Base-by-base conservation (phyloP, 805 yeast species). In the Ogataea wickerhamii region DNA sequence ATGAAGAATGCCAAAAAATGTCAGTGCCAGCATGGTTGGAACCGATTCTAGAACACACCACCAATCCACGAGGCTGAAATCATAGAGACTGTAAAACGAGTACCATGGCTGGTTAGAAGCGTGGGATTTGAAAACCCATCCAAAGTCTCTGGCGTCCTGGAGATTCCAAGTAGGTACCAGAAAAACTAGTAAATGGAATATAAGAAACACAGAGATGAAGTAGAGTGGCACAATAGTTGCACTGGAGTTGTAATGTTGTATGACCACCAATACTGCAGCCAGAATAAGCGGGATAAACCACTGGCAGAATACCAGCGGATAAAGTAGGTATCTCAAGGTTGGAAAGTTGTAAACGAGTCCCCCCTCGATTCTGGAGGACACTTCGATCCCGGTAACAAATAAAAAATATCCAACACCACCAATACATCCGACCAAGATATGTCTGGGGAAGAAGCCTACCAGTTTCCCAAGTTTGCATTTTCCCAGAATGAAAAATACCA, bases 331-430 rank as follows among this genome's bases (percentile, higher is more conserved):
- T 16, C 59, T 37, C 36, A 87, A 61, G 12, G 87, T 85, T 2
- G 63, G 71, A 52, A 66, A 56, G 41, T 78, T 72, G 56, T 87
- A 89, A 36, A 71, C 71, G 29, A 91, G 60, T 2, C 87, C 81
- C 3, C 86, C 85, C 34, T 86, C 85, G 22, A 86, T 61, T 41
- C 95, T 69, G 0, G 96, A 80, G n/a, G 87, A 74, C 1, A 93
- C 96, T 55, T 91, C 97, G 20, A 93, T 64, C 1, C 96, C 98
- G 0, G 98, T 93, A 1, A 86, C 81, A 2, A 88, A 67, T 34
- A 93, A 68, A 61, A 93, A 93, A 64, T 86, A 89, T 6, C 98
- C 98, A 34, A 93, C 98, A 54, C 98, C 98, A 27, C 98, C 98
- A 51, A 93, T 89, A 58, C 98, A 93, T 2, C 98, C 98, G 25